A percentile compares a stretch with the other conserved stretches of the same genome.
Conservation (phyloP, 225 moss, liverwort and hornwort genomes). For the Sphagnum contortum region DNA sequence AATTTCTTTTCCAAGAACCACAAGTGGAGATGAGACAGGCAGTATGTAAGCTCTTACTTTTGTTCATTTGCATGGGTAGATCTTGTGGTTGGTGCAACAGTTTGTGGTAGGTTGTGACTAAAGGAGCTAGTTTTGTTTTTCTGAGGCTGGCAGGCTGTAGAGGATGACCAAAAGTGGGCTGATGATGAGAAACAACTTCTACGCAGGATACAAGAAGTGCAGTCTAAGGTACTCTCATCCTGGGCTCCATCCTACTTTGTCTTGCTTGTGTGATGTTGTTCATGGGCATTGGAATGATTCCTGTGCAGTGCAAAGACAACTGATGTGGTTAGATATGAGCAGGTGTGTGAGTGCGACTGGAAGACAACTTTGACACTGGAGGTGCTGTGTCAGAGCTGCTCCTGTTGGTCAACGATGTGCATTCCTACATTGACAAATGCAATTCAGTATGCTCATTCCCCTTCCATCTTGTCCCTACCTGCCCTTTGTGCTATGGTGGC, state of each 20-base stretch:
- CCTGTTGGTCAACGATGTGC: constrained; percentile 56
- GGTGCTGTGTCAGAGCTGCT: constrained; percentile 71
- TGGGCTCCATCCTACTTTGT: neutral
- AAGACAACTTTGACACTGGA: constrained; percentile 87
- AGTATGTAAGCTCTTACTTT: constrained; percentile 7
- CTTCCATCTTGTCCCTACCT: neutral
- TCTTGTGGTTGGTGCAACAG: neutral
- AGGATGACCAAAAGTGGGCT: constrained; percentile 36
- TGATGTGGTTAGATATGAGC: neutral
- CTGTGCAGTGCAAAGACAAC: neutral
- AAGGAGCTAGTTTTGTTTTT: neutral
- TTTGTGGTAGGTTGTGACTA: neutral
- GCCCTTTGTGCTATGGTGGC: neutral
- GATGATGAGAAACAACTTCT: constrained; percentile 53
- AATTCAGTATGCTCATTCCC: constrained; percentile 34
- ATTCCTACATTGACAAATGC: constrained; percentile 60
- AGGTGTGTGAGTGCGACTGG: constrained; percentile 69
- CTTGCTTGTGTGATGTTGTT: too few relatives aligned
- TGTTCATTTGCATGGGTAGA: too few relatives aligned
- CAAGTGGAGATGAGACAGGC: constrained; percentile 37
- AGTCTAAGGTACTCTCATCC: constrained; percentile 28
- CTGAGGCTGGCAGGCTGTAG: constrained; percentile 35
- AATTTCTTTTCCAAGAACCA: constrained; percentile 39
- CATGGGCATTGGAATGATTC: too few relatives aligned
- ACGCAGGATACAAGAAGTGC: constrained; percentile 26